These are phyloP conservation scores for Sphaerulina vaccinii DNA, from an alignment of 2,329 filamentous ascomycete species.

Conservation along the genomic window DNA sequence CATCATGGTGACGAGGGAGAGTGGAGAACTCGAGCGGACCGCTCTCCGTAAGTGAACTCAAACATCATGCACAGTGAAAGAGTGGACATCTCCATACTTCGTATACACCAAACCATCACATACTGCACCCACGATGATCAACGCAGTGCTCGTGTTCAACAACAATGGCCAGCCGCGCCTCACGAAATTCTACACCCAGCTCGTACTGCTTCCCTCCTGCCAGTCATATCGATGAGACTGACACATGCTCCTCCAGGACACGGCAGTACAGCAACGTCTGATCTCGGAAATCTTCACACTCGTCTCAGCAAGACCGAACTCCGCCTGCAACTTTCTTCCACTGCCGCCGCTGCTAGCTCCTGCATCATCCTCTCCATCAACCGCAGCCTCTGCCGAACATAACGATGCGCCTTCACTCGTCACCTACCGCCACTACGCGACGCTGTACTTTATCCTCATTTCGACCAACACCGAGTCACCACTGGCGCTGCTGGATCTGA, in stretches of 20 bases:
- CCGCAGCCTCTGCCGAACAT: constrained; percentile 53
- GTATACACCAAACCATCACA: not conserved
- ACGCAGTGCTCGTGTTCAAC: constrained; percentile 97
- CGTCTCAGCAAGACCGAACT: constrained; percentile 85
- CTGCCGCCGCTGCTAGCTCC: constrained; percentile 38
- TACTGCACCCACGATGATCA: constrained; percentile 68
- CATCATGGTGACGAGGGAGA: too few relatives aligned
- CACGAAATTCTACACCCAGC: constrained; percentile 98
- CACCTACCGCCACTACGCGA: constrained; percentile 97
- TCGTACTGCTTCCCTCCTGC: constrained; percentile 56
- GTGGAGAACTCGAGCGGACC: too few relatives aligned
- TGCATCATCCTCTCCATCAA: constrained; percentile 34
- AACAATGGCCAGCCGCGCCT: constrained; percentile 94
- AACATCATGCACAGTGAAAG: too few relatives aligned
- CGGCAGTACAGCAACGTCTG: constrained; percentile 91
- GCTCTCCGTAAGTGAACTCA: too few relatives aligned
- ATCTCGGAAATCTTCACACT: constrained; percentile 97
- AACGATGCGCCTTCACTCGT: constrained; percentile 93
- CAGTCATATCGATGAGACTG: not conserved
- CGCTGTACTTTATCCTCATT: constrained; percentile 97
- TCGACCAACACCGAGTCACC: constrained; percentile 95
- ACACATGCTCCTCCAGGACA: constrained; percentile 60
- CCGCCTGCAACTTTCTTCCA: constrained; percentile 95
- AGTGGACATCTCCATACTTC: not conserved
- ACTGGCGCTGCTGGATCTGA: constrained; percentile 89